Base-by-base conservation (phyloP, 768 basidiomycete species). In the Dendrothele bispora region DNA sequence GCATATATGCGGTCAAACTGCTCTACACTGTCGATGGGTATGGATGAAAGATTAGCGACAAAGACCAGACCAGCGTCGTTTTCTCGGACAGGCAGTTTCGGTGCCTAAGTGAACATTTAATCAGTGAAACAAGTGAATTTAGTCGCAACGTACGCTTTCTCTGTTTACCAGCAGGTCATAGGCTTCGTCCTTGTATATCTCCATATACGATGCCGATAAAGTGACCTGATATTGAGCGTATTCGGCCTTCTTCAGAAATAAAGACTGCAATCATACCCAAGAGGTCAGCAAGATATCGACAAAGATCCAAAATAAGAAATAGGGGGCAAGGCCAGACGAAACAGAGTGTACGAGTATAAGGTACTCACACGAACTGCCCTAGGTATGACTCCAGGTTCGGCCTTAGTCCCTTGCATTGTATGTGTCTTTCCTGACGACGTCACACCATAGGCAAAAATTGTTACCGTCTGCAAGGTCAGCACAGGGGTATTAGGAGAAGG, bases 371-470 rank as follows among this genome's bases (percentile, higher is more conserved):
- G 66, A n/a, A 94, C 83, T 5, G 84, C 82, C 22, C 89, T 77
- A 20, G 90, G 90, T 54, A 94, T 94, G 46, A 95, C 84, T 1
- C 92, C 92, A n/a, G 88, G 88, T 26, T 88, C 75, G 1, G 72
- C 39, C 29, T 66, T 75, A 6, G 75, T 82, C 29, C 92, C 92
- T 67, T 94, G 91, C 89, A 95, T 95, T 0, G 93, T 95, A 63
- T 92, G 82, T 1, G 91, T 95, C 72, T 93, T 94, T 15, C 91
- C 92, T 5, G 88, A 91, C 2, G 89, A 91, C 8, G 91, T 94
- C 11, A 93, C 91, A 6, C 92, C 92, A 65, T 94, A 94, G 1
- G 90, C 88, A 54, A 94, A 93, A 14, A 94, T 83, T 8, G 91
- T 93, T 3, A 91, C 83, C 0, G 86, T 91, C 88, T 91, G 46